Percentiles rank a stretch among this genome's conserved stretches.
Evolutionary conservation across 129 eudicot genomes (phyloP).

Genomic region (Dittrichia graveolens): DNA sequence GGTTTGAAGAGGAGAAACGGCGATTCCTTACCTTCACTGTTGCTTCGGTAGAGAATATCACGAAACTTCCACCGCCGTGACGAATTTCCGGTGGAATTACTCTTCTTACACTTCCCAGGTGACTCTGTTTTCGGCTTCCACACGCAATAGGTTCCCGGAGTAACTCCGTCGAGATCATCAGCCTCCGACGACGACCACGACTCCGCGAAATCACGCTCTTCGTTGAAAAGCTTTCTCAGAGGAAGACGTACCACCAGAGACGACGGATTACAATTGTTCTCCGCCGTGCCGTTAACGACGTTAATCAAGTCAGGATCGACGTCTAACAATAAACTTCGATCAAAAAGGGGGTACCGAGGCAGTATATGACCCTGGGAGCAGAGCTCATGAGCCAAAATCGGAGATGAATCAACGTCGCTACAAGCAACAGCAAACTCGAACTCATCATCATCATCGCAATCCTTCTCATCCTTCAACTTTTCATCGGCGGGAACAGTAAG

Average conservation of each 20-base stretch:
- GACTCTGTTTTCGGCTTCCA: conserved; percentile 56
- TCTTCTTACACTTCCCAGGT: conserved; percentile 49
- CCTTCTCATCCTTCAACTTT: neutral
- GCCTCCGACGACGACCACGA: conserved; percentile 57
- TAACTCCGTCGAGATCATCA: conserved; percentile 66
- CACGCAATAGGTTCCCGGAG: conserved; percentile 63
- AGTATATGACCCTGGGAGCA: conserved; percentile 57
- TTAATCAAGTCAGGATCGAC: conserved; percentile 19
- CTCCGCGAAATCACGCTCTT: conserved; percentile 53
- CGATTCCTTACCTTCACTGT: conserved; percentile 52
- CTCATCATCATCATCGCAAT: conserved; percentile 46
- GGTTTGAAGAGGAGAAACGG: conserved; percentile 34
- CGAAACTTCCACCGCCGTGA: conserved; percentile 69
- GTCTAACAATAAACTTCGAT: conserved; percentile 41
- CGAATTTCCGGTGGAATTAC: conserved; percentile 57
- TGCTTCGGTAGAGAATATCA: conserved; percentile 51
- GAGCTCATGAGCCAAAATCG: conserved; percentile 59
- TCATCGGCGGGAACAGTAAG: neutral
- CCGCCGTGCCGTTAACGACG: conserved; percentile 20
- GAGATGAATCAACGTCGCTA: conserved; percentile 29
- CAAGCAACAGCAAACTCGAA: conserved; percentile 60
- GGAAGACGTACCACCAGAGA: conserved; percentile 44
- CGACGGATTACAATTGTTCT: conserved; percentile 27
- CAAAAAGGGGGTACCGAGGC: conserved; percentile 62
- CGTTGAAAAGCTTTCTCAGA: conserved; percentile 58